Conservation (phyloP, 441 rosid species). For the Rhodomyrtus psidioides region DNA sequence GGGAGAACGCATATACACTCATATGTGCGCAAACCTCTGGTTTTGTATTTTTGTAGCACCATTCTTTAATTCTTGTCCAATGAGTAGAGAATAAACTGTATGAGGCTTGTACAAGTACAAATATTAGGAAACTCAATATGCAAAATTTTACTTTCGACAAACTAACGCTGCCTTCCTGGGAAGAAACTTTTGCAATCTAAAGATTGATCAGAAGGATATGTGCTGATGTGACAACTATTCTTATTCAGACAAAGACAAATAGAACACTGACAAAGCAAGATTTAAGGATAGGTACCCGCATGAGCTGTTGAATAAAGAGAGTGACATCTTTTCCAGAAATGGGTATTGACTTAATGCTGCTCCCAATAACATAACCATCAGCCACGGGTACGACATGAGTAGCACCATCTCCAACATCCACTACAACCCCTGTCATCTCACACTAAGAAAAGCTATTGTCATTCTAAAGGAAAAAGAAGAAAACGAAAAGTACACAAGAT, state of each 20-base stretch:
- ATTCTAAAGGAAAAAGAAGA: slow-evolving; percentile 22
- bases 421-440: slow-evolving; percentile 99
- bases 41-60: not conserved
- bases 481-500: not conserved
- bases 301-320: slow-evolving; percentile 91
- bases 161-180: not conserved
- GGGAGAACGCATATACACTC: not conserved
- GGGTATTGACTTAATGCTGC: slow-evolving; percentile 92
- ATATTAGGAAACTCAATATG: not conserved
- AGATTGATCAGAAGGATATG: not conserved
- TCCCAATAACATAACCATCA: slow-evolving; percentile 96
- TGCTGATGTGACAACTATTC: not conserved
- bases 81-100: not conserved
- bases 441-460: slow-evolving; percentile 60
- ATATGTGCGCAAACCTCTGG: not conserved
- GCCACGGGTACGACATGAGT: slow-evolving; percentile 98
- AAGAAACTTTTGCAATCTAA: not conserved
- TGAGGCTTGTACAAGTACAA: not conserved
- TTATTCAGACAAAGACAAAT: not conserved
- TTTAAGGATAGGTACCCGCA: slow-evolving; percentile 62
- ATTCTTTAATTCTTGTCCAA: not conserved
- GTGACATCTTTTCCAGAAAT: slow-evolving; percentile 93
- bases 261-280: not conserved
- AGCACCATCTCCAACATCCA: slow-evolving; percentile 98
- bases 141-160: not conserved